phyloP scores from a whole-genome alignment of 2,329 filamentous ascomycete genomes.

The Zymoseptoria brevis region DNA sequence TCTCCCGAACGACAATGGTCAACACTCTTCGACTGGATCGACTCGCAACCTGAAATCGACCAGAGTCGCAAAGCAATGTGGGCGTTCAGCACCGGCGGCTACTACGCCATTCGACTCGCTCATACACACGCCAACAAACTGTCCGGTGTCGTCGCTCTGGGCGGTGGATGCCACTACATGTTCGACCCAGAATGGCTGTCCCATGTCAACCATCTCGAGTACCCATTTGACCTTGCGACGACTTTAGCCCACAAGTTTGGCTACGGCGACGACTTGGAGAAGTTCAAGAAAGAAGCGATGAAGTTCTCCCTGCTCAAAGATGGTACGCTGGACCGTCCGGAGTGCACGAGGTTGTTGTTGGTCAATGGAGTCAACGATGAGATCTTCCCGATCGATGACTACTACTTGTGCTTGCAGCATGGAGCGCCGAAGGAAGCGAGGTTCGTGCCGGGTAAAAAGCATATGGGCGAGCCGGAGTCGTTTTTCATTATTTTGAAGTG shows the following conservation, averaged over 20 bases:
- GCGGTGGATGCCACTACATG: slow-evolving; percentile 53
- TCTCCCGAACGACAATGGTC: slow-evolving; percentile 48
- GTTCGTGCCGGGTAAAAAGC: slow-evolving; percentile 38
- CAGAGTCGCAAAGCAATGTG: slow-evolving; percentile 44
- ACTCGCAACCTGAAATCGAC: slow-evolving; percentile 41
- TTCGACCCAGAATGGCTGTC: slow-evolving; percentile 48
- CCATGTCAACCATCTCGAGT: slow-evolving; percentile 50
- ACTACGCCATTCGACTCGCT: slow-evolving; percentile 50
- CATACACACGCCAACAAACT: slow-evolving; percentile 49
- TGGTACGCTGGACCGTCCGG: slow-evolving; percentile 45
- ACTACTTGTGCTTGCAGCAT: slow-evolving; percentile 47
- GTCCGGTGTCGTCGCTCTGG: slow-evolving; percentile 45
- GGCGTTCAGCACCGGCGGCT: slow-evolving; percentile 53
- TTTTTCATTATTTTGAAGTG: slow-evolving; percentile 43
- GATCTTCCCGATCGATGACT: slow-evolving; percentile 56
- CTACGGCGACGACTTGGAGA: slow-evolving; percentile 33
- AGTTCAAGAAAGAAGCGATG: slow-evolving; percentile 42
- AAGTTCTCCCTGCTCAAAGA: slow-evolving; percentile 49
- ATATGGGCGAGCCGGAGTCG: slow-evolving; percentile 46
- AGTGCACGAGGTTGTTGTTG: slow-evolving; percentile 44
- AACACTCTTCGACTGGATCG: slow-evolving; percentile 49
- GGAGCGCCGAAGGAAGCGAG: slow-evolving; percentile 47
- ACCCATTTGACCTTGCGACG: slow-evolving; percentile 50
- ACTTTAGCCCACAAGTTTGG: slow-evolving; percentile 45
- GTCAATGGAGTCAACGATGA: slow-evolving; percentile 54